Evolutionary conservation across 2,329 filamentous ascomycete genomes (phyloP), one percentile per base, ranked within the genome.

Genomic region (Exophiala viscosa): DNA sequence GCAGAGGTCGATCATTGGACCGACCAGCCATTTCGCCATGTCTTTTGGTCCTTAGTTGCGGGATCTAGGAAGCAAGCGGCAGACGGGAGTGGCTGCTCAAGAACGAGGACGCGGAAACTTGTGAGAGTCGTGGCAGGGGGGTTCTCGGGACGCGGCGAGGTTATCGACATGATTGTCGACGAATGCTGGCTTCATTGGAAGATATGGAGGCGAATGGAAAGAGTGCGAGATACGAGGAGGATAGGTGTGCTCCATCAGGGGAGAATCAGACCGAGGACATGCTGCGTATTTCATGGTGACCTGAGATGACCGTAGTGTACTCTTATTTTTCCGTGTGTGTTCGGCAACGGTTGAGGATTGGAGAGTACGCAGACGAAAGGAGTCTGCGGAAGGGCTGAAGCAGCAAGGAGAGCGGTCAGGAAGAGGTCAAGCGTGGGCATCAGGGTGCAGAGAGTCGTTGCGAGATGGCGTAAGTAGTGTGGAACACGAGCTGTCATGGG

Each of bases 51-150:
- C 47, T 59, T 62, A 62, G 61, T 58, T 44, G 59, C 60, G 58
- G 58, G 60, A 60, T 59, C 60, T 61, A 63, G 60, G 59, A 58
- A 58, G 57, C 54, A 57, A 57, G 50, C 51, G 60, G 56, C 55
- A 57, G 55, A 58, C 54, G 55, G 54, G 53, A 60, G 48, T 57
- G 55, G 60, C 55, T 57, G 59, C 49, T 52, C 39, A 54, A 46
- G 56, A 59, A 50, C 56, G 52, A 56, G 47, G 28, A 53, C 36
- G 56, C 50, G 48, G 50, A 44, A 54, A 44, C 44, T 52, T 35
- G 53, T 55, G 55, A 52, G 51, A 44, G 46, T 46, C 42, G 45
- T 54, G 57, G 31, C 54, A 57, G 52, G 53, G 58, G 52, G 50
- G 40, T 50, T 44, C 36, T 46, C 42, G 42, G 46, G 47, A 47